Evolutionary conservation across 106 monocot species (phyloP), one percentile per base, ranked within the genome.

Genomic region (Dendrobium catenatum): DNA sequence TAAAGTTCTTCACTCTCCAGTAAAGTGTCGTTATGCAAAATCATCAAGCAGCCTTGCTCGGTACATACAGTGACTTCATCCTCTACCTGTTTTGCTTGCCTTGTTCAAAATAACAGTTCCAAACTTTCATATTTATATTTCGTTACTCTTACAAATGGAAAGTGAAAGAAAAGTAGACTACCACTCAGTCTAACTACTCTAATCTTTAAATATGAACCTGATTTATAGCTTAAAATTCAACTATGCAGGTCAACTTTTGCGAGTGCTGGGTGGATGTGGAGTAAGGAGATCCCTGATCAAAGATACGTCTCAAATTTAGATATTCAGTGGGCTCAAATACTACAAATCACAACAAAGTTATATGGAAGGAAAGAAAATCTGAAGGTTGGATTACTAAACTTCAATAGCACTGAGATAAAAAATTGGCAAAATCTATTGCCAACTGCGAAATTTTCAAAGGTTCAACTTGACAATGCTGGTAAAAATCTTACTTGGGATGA

Each of bases 331-430:
- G 48, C 10, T 76, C 47, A 49, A 6, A 22, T 51, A 24, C 48
- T 76, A 16, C 20, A 49, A 55, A 55, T 44, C 37, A 54, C 85
- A 40, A 16, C 29, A 24, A 73, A 85, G 46, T 10, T 83, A 10
- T 42, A 78, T 33, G 51, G 16, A 49, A 79, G 19, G 37, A 73
- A n/a, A 59, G 77, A 11, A 68, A 29, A 26, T 48, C 49, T 86
- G 55, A 84, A 78, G 19, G 31, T 89, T 51, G 83, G 83, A 37
- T 58, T 89, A 19, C 31, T 89, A 24, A 89, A 89, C 78, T 89
- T 89, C 66, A 84, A 89, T 47, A 76, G 22, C 20, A 77, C 82
- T 40, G 89, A 89, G 84, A 51, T 84, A 4, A 81, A 81, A 67
- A 9, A 82, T n/a, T 89, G 86, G 89, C 78, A 77, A 42, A 83